Percentiles rank a stretch among this genome's conserved stretches.
Conservation (phyloP, 176 grass and related monocot species). For the Coix lacrymajobi region DNA sequence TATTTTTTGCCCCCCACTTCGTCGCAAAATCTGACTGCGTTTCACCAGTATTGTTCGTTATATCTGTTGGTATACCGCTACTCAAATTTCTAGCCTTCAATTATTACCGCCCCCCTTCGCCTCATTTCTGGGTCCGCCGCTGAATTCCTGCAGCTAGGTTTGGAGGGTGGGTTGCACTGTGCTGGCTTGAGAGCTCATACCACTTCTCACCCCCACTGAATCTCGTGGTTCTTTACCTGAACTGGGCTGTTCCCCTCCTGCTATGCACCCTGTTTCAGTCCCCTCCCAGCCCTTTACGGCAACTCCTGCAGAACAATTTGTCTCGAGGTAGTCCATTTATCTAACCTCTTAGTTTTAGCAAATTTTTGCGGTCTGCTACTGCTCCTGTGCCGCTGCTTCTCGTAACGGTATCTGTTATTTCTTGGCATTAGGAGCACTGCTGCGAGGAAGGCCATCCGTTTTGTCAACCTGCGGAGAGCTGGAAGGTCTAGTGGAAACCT, state of each 20-base stretch:
- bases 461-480: slow-evolving; percentile 28
- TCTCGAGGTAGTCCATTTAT: neutral
- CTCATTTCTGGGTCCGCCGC: too few species aligned
- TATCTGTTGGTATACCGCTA: too few species aligned
- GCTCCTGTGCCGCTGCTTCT: neutral
- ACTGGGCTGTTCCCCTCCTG: neutral
- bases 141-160: neutral
- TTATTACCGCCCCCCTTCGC: too few species aligned
- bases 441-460: slow-evolving; percentile 8
- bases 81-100: too few species aligned
- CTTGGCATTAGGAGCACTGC: slow-evolving; percentile 28
- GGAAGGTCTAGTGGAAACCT: slow-evolving; percentile 10
- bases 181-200: neutral
- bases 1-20: too few species aligned
- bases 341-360: neutral
- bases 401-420: neutral
- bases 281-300: slow-evolving; percentile 1
- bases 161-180: neutral
- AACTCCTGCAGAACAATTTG: neutral
- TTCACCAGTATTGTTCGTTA: too few species aligned
- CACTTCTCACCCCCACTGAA: neutral
- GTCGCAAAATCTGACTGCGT: too few species aligned
- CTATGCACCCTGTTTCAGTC: slow-evolving; percentile 28
- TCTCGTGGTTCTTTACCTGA: neutral
- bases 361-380: neutral